These are phyloP conservation scores for Sherardia arvensis DNA, from an alignment of 257 asterid genomes.

Conservation along the genomic window DNA sequence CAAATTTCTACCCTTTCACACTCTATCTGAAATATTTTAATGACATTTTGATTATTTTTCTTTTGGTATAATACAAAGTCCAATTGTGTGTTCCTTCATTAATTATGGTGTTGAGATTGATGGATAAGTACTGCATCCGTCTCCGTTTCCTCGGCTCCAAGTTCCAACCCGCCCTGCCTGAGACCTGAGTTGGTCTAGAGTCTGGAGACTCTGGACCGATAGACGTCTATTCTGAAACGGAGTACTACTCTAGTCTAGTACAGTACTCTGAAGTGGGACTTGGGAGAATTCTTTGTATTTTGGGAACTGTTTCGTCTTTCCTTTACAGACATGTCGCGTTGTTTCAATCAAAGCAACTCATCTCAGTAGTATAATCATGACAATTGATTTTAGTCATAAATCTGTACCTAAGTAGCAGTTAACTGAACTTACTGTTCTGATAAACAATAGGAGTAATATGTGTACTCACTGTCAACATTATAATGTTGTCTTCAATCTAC, in stretches of 20 bases:
- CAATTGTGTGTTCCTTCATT: neutral
- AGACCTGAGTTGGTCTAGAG: slow-evolving; percentile 22
- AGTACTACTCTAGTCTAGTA: too few relatives aligned
- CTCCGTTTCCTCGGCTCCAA: neutral
- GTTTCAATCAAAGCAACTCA: slow-evolving; percentile 19
- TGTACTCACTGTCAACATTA: too few relatives aligned
- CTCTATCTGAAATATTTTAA: too few relatives aligned
- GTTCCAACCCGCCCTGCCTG: slow-evolving; percentile 26
- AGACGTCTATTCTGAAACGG: slow-evolving; percentile 36
- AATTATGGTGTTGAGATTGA: slow-evolving; percentile 36
- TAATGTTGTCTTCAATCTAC: too few relatives aligned
- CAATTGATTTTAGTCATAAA: neutral
- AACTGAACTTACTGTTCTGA: neutral
- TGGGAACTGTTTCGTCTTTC: slow-evolving; percentile 26
- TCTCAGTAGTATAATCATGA: neutral
- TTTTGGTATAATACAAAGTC: too few relatives aligned
- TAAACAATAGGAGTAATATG: too few relatives aligned
- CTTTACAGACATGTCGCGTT: neutral
- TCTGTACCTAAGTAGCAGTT: neutral
- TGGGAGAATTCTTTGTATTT: slow-evolving; percentile 28
- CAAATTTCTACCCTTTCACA: too few relatives aligned
- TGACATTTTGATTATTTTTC: too few relatives aligned
- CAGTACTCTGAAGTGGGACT: too few relatives aligned
- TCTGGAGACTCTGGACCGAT: slow-evolving; percentile 21
- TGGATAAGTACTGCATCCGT: slow-evolving; percentile 16